phyloP scores from a whole-genome alignment of 1,284 basidiomycete genomes.

The Bondarzewia mesenterica region DNA sequence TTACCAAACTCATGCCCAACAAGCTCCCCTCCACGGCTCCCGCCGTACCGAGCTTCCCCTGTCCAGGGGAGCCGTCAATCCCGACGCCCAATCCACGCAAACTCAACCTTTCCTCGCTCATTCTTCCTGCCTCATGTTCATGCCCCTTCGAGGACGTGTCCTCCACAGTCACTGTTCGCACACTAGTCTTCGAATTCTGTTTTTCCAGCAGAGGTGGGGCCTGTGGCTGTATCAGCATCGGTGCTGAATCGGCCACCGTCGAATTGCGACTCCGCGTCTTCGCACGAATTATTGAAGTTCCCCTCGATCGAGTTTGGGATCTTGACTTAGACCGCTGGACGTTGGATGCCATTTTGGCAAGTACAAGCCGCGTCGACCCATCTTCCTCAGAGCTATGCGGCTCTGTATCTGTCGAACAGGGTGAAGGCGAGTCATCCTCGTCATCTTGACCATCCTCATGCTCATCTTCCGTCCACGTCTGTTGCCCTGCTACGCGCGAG shows the following conservation, averaged over 20 bases:
- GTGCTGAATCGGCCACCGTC: conserved; percentile 8
- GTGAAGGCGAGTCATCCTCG: conserved; percentile 35
- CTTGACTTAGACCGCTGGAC: conserved; percentile 4
- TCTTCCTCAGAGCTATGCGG: conserved; percentile 19
- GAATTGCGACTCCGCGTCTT: conserved; percentile 5
- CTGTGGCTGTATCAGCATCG: conserved; percentile 1
- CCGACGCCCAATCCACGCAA: not conserved
- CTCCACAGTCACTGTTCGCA: conserved; percentile 57
- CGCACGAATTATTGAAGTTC: conserved; percentile 6
- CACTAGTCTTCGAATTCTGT: conserved; percentile 54
- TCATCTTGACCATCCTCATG: conserved; percentile 26
- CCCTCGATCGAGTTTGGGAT: conserved; percentile 7
- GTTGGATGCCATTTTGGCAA: not conserved
- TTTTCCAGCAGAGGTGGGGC: conserved; percentile 22
- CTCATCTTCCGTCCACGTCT: conserved; percentile 43
- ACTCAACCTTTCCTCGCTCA: conserved; percentile 6
- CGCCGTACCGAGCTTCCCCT: conserved; percentile 9
- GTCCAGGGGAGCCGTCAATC: not conserved
- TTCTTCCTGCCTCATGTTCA: conserved; percentile 10
- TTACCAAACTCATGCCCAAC: conserved; percentile 2
- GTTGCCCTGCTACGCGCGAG: conserved; percentile 44
- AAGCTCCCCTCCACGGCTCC: conserved; percentile 4
- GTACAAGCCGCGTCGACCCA: not conserved
- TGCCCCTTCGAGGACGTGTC: conserved; percentile 15
- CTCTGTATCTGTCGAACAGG: conserved; percentile 42